Percentiles rank a stretch among this genome's conserved stretches.
These are phyloP conservation scores for Puccinia sorghi DNA, from an alignment of 1,284 basidiomycete species.

Conservation along the genomic window DNA sequence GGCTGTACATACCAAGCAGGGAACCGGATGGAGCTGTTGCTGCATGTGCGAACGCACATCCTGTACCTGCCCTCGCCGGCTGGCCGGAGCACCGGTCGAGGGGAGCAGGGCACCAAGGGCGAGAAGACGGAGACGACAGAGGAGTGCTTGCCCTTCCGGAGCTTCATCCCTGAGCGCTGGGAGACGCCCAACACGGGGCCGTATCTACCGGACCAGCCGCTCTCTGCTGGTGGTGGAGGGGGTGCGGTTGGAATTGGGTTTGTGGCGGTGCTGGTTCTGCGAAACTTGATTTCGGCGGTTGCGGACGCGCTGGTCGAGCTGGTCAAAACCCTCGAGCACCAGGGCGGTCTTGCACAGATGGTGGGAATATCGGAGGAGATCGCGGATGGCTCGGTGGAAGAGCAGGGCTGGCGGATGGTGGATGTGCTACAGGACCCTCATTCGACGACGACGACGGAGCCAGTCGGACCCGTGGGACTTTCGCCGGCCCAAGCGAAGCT, in stretches of 20 bases:
- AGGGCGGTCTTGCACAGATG: no score
- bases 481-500: background rate
- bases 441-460: background rate
- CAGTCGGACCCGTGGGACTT: background rate
- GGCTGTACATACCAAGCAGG: conserved; percentile 9
- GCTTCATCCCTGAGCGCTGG: conserved; percentile 23
- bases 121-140: background rate
- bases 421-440: background rate
- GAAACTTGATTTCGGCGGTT: conserved; percentile 26
- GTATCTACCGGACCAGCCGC: background rate
- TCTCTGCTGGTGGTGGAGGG: background rate
- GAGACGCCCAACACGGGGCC: conserved; percentile 15
- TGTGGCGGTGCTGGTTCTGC: conserved; percentile 28
- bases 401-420: background rate
- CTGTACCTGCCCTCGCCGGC: background rate
- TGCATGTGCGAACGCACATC: conserved; percentile 34
- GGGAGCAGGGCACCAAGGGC: background rate
- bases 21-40: background rate
- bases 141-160: background rate
- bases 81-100: background rate
- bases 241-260: conserved; percentile 39
- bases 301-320: conserved; percentile 9
- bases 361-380: background rate
- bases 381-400: background rate
- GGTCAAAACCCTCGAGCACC: background rate